Evolutionary conservation across 306 rosid genomes (phyloP).

Genomic region (Trifolium subterraneum): DNA sequence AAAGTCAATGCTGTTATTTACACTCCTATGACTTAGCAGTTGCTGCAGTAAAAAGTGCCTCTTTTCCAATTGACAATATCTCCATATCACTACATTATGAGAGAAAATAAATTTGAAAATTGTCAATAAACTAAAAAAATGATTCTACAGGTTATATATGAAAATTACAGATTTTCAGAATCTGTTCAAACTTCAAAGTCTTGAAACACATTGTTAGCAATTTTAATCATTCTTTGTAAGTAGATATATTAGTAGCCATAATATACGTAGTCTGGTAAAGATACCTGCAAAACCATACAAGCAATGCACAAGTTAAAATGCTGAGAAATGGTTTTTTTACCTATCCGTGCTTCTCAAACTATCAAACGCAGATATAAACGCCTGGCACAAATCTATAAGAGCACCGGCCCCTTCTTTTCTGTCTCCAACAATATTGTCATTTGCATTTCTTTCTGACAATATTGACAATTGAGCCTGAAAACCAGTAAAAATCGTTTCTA

Average conservation of each 20-base stretch:
- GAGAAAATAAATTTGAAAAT: conserved; percentile 22
- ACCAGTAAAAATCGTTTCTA: conserved; percentile 27
- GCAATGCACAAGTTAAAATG: conserved; percentile 16
- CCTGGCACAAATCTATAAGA: conserved; percentile 59
- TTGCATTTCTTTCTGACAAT: conserved; percentile 42
- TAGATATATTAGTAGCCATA: background rate
- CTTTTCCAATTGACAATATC: conserved; percentile 62
- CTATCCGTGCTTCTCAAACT: conserved; percentile 58
- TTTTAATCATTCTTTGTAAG: background rate
- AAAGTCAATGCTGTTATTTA: conserved; percentile 19
- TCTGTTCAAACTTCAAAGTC: background rate
- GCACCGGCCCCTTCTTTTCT: conserved; percentile 39
- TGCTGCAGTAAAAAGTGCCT: conserved; percentile 77
- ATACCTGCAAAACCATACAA: conserved; percentile 9
- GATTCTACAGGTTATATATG: background rate
- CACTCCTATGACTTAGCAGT: conserved; percentile 48
- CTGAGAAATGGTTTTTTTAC: conserved; percentile 58
- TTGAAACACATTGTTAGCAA: background rate
- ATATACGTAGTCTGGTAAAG: conserved; percentile 18
- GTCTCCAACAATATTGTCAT: conserved; percentile 40
- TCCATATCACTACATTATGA: conserved; percentile 63
- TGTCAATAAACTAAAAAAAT: conserved; percentile 19
- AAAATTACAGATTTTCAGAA: no score
- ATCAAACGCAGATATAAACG: conserved; percentile 67
- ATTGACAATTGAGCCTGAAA: conserved; percentile 74